A percentile compares a stretch with the other conserved stretches of the same genome.
phyloP scores from a whole-genome alignment of 805 yeast species.

The Suhomyces prunicola region DNA sequence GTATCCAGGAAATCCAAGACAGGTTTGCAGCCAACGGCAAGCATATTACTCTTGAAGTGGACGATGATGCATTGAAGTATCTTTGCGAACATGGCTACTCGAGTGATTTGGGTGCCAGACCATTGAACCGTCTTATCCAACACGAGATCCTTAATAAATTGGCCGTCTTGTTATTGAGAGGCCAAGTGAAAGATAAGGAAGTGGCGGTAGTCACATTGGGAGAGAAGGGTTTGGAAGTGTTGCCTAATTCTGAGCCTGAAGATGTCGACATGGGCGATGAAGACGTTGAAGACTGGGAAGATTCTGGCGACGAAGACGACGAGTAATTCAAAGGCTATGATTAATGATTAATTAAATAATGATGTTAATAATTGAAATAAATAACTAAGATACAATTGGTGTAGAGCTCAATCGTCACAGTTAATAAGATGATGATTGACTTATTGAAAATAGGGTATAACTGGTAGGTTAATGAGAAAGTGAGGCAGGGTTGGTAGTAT shows the following conservation, averaged over 20 bases:
- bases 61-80: constrained; percentile 74
- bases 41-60: constrained; percentile 67
- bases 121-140: constrained; percentile 89
- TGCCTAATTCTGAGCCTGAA: constrained; percentile 78
- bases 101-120: constrained; percentile 93
- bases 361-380: background rate
- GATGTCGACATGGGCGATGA: constrained; percentile 51
- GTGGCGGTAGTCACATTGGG: constrained; percentile 61
- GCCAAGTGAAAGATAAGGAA: constrained; percentile 87
- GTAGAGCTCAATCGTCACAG: no score
- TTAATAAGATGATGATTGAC: no score
- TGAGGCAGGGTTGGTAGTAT: no score
- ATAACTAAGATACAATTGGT: background rate
- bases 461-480: no score
- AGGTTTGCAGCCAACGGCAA: constrained; percentile 86
- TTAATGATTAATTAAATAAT: background rate
- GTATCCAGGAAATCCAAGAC: constrained; percentile 79
- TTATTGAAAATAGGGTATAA: no score
- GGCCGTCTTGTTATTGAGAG: constrained; percentile 84
- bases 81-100: constrained; percentile 86
- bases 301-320: constrained; percentile 57
- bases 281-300: constrained; percentile 59
- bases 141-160: constrained; percentile 79
- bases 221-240: constrained; percentile 67
- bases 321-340: constrained; percentile 20